These are phyloP conservation scores for Aspergillus viridinutans DNA, from an alignment of 2,329 filamentous ascomycete species.

Conservation along the genomic window DNA sequence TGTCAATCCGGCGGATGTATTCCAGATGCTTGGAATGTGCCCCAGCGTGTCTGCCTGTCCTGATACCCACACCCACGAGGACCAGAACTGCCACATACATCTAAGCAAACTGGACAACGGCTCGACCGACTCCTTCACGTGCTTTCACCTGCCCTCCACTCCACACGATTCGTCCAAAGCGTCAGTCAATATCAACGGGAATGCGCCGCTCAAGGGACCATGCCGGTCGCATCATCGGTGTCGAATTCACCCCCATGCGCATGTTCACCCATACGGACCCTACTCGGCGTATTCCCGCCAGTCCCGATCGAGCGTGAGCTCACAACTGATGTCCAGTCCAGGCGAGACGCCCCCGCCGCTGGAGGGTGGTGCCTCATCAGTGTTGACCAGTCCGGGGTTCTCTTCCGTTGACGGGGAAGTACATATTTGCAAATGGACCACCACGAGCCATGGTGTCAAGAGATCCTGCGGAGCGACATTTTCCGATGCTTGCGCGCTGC, in stretches of 20 bases:
- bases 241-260: constrained; percentile 28
- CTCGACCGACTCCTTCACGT: constrained; percentile 21
- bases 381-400: constrained; percentile 35
- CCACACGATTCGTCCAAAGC: constrained; percentile 26
- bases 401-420: constrained; percentile 27
- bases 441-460: constrained; percentile 22
- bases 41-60: constrained; percentile 27
- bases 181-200: constrained; percentile 19
- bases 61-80: constrained; percentile 21
- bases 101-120: constrained; percentile 22
- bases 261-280: constrained; percentile 30
- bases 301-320: constrained; percentile 35
- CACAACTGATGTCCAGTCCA: constrained; percentile 33
- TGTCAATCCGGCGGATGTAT: constrained; percentile 33
- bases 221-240: constrained; percentile 34
- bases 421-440: constrained; percentile 38
- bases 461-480: constrained; percentile 35
- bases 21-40: constrained; percentile 35
- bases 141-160: constrained; percentile 31
- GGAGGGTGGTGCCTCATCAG: constrained; percentile 31
- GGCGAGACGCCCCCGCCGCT: constrained; percentile 35
- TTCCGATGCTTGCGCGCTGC: constrained; percentile 32
- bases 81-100: constrained; percentile 10
- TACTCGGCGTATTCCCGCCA: constrained; percentile 35
- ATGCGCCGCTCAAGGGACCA: constrained; percentile 22